phyloP scores from a whole-genome alignment of 768 basidiomycete genomes.

The Strobilomyces dryophilus region DNA sequence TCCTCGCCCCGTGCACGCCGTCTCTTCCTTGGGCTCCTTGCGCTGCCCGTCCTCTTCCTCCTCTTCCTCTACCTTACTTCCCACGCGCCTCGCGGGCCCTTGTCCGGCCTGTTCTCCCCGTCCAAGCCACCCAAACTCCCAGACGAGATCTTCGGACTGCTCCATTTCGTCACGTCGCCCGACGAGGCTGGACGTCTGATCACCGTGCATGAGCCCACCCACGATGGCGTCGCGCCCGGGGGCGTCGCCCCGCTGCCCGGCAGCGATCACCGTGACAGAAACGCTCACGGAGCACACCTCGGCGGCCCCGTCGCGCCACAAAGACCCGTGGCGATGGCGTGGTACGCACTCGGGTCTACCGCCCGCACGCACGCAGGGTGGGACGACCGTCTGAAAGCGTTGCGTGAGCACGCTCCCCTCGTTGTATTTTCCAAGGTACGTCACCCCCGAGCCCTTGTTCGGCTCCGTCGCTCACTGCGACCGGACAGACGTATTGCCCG shows the following conservation, averaged over 20 bases:
- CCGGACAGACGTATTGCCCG: constrained; percentile 62
- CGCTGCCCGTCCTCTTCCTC: constrained; percentile 33
- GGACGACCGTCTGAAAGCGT: constrained; percentile 32
- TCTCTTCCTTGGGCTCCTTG: constrained; percentile 35
- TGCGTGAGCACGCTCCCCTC: constrained; percentile 55
- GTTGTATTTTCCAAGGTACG: constrained; percentile 79
- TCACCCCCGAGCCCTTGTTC: not conserved
- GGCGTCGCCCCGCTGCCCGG: not conserved
- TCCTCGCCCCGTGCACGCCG: constrained; percentile 41
- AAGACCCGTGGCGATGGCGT: constrained; percentile 44
- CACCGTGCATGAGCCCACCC: constrained; percentile 16
- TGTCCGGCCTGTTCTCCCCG: constrained; percentile 34
- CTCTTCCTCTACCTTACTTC: constrained; percentile 38
- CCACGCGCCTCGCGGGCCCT: constrained; percentile 18
- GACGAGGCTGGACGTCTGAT: constrained; percentile 20
- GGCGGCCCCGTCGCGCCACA: constrained; percentile 43
- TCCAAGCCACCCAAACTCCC: constrained; percentile 36
- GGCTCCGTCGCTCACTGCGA: not conserved
- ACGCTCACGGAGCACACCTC: not conserved
- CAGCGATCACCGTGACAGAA: not conserved
- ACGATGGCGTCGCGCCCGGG: not conserved
- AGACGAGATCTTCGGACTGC: constrained; percentile 67
- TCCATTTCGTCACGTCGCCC: constrained; percentile 55
- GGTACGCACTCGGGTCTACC: constrained; percentile 48
- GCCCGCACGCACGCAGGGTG: constrained; percentile 23